Percentiles rank a stretch among this genome's conserved stretches.
Evolutionary conservation across 78 protist genomes (phyloP).

Genomic region (Cavenderia fasciculata): DNA sequence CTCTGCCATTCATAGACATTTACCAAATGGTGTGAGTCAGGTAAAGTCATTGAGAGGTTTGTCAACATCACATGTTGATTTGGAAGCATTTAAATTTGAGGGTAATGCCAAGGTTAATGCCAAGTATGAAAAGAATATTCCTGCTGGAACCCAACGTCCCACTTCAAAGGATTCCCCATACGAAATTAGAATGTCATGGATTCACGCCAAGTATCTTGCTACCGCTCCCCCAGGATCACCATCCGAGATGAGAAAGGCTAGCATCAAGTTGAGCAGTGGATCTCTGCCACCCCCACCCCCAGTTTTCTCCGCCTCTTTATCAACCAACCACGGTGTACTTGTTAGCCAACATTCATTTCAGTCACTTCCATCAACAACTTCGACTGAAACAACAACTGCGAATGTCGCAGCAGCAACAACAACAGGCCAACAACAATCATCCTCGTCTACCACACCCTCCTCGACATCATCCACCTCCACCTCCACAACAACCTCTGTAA

Average conservation of each 20-base stretch:
- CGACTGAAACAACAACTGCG: not conserved
- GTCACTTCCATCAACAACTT: not conserved
- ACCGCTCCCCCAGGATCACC: not conserved
- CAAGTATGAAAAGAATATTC: constrained; percentile 47
- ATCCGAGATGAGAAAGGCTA: not conserved
- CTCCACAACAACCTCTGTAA: not conserved
- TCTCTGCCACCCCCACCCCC: not conserved
- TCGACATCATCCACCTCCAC: not conserved
- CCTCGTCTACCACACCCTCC: not conserved
- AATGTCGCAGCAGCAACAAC: not conserved
- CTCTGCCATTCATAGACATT: constrained; percentile 46
- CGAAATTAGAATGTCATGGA: constrained; percentile 54
- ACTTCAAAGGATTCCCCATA: constrained; percentile 24
- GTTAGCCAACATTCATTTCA: too few relatives aligned
- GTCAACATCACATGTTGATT: not conserved
- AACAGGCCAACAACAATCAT: not conserved
- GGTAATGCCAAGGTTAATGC: constrained; percentile 17
- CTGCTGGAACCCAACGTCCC: not conserved
- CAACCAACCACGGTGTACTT: not conserved
- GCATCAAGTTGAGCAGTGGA: not conserved
- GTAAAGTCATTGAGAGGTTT: constrained; percentile 53
- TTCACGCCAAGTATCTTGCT: constrained; percentile 38
- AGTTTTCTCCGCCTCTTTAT: not conserved
- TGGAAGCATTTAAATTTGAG: not conserved
- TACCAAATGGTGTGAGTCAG: constrained; percentile 14